Conservation (phyloP, 1,139 yeast species). For the Geotrichum klebahnii region DNA sequence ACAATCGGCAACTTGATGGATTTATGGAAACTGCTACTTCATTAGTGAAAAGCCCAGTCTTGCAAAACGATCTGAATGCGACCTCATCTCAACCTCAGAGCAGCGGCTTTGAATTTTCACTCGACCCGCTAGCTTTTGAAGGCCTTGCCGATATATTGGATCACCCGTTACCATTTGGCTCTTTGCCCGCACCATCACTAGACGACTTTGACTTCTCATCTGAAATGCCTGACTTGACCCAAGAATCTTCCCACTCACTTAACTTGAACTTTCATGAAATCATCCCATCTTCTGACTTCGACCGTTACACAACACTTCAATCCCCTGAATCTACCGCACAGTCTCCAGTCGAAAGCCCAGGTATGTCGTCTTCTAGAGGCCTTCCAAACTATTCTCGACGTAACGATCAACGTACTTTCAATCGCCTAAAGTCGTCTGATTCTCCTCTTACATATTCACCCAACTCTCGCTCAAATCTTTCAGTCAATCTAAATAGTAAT, state of each 20-base stretch:
- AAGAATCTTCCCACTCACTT: conserved; percentile 10
- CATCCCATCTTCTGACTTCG: conserved; percentile 12
- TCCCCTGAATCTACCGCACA: conserved; percentile 6
- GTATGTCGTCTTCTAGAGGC: not conserved
- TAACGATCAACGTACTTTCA: not conserved
- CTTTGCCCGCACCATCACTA: conserved; percentile 2
- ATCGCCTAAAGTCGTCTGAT: not conserved
- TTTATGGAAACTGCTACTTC: not conserved
- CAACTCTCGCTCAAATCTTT: conserved; percentile 16
- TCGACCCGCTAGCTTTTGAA: conserved; percentile 36
- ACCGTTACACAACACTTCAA: conserved; percentile 9
- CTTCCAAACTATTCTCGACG: not conserved
- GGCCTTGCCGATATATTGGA: conserved; percentile 27
- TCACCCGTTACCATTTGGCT: conserved; percentile 6
- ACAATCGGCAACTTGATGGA: conserved; percentile 2
- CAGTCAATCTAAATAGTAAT: conserved; percentile 23
- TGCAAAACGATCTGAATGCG: not conserved
- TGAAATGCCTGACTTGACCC: conserved; percentile 6
- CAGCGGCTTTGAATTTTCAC: conserved; percentile 32
- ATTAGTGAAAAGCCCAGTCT: not conserved
- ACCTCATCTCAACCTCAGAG: conserved; percentile 9
- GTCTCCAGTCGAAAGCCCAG: not conserved
- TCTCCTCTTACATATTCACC: conserved; percentile 3
- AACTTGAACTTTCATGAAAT: conserved; percentile 18
- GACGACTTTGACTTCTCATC: conserved; percentile 9